A percentile compares a stretch with the other conserved stretches of the same genome.
phyloP scores from a whole-genome alignment of 768 basidiomycete species.

The Serendipita sp. region DNA sequence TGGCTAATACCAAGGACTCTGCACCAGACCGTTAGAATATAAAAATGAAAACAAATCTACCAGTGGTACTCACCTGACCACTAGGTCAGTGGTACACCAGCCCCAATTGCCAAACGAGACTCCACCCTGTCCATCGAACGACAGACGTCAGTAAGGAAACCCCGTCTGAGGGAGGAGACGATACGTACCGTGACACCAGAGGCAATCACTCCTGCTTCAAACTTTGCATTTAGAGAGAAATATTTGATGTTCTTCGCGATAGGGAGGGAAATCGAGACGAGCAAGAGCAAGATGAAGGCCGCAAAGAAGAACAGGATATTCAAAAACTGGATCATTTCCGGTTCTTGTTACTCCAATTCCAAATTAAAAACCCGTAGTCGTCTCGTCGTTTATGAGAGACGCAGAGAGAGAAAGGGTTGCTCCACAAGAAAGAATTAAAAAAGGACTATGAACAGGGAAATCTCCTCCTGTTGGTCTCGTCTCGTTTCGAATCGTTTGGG shows the following conservation, averaged over 20 bases:
- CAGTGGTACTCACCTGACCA: conserved; percentile 31
- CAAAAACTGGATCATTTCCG: not conserved
- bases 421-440: too few relatives aligned
- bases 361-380: too few relatives aligned
- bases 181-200: conserved; percentile 18
- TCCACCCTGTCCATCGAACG: conserved; percentile 13
- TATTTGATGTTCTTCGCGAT: conserved; percentile 41
- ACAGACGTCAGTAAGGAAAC: not conserved
- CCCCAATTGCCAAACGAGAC: conserved; percentile 50
- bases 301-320: conserved; percentile 18
- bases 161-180: not conserved
- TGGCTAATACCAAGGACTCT: conserved; percentile 30
- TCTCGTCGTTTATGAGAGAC: too few relatives aligned
- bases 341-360: too few relatives aligned
- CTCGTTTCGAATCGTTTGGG: too few relatives aligned
- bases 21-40: conserved; percentile 12
- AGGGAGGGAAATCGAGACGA: conserved; percentile 46
- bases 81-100: conserved; percentile 36
- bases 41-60: conserved; percentile 8
- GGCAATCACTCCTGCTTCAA: conserved; percentile 20
- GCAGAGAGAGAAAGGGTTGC: too few relatives aligned
- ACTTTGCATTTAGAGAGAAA: conserved; percentile 30
- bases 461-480: too few relatives aligned
- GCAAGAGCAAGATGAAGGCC: conserved; percentile 44
- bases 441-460: too few relatives aligned